Evolutionary conservation across 164 flowering plant species (phyloP).

Genomic region (Brasenia schreberi): DNA sequence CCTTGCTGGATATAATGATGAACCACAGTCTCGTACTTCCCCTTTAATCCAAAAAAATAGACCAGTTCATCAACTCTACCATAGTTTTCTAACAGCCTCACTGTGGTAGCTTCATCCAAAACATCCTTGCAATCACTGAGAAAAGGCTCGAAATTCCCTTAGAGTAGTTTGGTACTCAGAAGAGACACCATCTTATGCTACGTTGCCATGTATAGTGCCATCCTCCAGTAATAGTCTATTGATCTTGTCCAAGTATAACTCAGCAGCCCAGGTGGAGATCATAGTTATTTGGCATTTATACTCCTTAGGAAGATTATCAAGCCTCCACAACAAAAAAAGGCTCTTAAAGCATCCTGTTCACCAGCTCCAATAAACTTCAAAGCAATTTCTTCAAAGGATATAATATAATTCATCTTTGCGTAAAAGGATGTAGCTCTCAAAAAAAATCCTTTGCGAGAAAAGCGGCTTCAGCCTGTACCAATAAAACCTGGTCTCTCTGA

Average conservation of each 20-base stretch:
- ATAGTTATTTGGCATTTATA: slow-evolving; percentile 96
- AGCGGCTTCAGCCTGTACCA: slow-evolving; percentile 92
- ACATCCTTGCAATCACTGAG: slow-evolving; percentile 93
- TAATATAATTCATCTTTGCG: slow-evolving; percentile 83
- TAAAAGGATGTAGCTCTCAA: slow-evolving; percentile 93
- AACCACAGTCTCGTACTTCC: slow-evolving; percentile 85
- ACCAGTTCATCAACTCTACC: slow-evolving; percentile 97
- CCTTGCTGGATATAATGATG: slow-evolving; percentile 99
- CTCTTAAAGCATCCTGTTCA: slow-evolving; percentile 97
- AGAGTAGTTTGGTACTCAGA: slow-evolving; percentile 74
- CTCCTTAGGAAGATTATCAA: slow-evolving; percentile 80
- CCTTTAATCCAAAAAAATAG: slow-evolving; percentile 84
- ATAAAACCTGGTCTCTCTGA: slow-evolving; percentile 84
- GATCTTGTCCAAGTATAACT: slow-evolving; percentile 93
- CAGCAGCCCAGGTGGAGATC: slow-evolving; percentile 98
- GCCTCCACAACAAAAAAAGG: slow-evolving; percentile 73
- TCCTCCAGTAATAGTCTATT: slow-evolving; percentile 90
- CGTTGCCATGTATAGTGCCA: slow-evolving; percentile 4
- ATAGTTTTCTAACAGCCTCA: slow-evolving; percentile 88
- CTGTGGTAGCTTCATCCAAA: slow-evolving; percentile 92
- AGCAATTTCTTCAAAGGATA: slow-evolving; percentile 96
- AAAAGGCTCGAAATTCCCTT: slow-evolving; percentile 83
- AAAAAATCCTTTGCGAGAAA: slow-evolving; percentile 64
- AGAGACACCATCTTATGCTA: slow-evolving; percentile 31
- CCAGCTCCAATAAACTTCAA: slow-evolving; percentile 74